Conservation (phyloP, 2,329 filamentous ascomycete species). For the Penicillium sp. region DNA sequence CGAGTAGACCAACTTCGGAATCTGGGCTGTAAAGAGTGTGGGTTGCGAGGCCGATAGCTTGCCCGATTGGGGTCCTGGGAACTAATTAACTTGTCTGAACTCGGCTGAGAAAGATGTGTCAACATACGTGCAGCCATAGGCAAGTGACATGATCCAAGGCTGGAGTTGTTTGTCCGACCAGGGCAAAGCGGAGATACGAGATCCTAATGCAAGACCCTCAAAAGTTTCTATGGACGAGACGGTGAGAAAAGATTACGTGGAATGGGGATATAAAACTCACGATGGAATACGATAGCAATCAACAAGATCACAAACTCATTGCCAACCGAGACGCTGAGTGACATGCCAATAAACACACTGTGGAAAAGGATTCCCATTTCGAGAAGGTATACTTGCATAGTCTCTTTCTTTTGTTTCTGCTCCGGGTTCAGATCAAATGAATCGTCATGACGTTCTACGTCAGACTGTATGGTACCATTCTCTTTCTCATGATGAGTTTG, state of each 20-base stretch:
- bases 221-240: constrained; percentile 33
- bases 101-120: neutral
- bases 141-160: constrained; percentile 73
- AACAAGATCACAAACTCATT: constrained; percentile 37
- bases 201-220: constrained; percentile 37
- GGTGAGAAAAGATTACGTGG: neutral
- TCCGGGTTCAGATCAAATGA: constrained; percentile 22
- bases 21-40: constrained; percentile 74
- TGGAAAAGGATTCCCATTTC: constrained; percentile 80
- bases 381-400: constrained; percentile 72
- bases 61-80: constrained; percentile 70
- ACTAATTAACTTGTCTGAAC: constrained; percentile 1
- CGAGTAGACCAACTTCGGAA: constrained; percentile 70
- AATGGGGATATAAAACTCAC: constrained; percentile 22
- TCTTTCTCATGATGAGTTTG: constrained; percentile 16
- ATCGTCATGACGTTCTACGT: constrained; percentile 21
- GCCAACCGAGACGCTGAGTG: constrained; percentile 37
- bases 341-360: constrained; percentile 56
- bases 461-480: constrained; percentile 14
- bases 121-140: constrained; percentile 62
- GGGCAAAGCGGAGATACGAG: constrained; percentile 34
- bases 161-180: constrained; percentile 35
- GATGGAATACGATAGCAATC: constrained; percentile 41
- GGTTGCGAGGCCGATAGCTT: constrained; percentile 75
- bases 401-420: constrained; percentile 61